Base-by-base conservation (phyloP, 352 stramenopile genomes). In the Globisporangium alternatum region DNA sequence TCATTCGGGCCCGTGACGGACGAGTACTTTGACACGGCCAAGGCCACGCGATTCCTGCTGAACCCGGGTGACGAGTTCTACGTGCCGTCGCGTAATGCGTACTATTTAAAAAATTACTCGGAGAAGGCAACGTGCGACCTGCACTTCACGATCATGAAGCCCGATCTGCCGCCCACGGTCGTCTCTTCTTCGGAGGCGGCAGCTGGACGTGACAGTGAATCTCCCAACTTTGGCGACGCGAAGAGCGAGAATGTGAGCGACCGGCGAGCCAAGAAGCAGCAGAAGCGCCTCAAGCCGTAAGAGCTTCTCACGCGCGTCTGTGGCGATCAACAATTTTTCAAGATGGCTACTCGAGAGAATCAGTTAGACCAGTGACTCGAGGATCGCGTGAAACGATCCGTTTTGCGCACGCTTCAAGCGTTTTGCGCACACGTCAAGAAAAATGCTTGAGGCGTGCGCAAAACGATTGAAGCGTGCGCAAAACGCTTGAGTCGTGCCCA, bases 31-130 rank as follows among this genome's bases (percentile, higher is more conserved):
- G 81, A 98, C 65, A 80, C 83, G 22, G 80, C 90, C 15, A 96
- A 81, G n/a, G 97, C 96, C 19, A 93, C 96, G 59, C 83, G 96
- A 49, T 99, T 97, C 77, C 68, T 98, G 41, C 74, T 99, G 3
- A 92, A 81, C 31, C 85, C 90, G 4, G 95, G 96, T 7, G 97
- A 99, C 73, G 93, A 98, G 73, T 99, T 99, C 71, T 97, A 98
- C 69, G 90, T 99, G 49, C 97, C 97, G 15, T 79, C 96, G 21
- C 90, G 96, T 60, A 99, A 99, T 69, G 90, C 94, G 22, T 99
- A 99, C 72, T 90, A 93, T 69, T 86, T 99, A 61, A 93, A 98
- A 71, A 99, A 99, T 75, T 96, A 99, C 76, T 98, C 91, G 15
- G 77, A 77, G 56, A 88, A 73, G 6, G 77, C 80, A 2, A 80